Evolutionary conservation across 768 basidiomycete species (phyloP), one percentile per base, ranked within the genome.

Genomic region (Termitomyces sp.): DNA sequence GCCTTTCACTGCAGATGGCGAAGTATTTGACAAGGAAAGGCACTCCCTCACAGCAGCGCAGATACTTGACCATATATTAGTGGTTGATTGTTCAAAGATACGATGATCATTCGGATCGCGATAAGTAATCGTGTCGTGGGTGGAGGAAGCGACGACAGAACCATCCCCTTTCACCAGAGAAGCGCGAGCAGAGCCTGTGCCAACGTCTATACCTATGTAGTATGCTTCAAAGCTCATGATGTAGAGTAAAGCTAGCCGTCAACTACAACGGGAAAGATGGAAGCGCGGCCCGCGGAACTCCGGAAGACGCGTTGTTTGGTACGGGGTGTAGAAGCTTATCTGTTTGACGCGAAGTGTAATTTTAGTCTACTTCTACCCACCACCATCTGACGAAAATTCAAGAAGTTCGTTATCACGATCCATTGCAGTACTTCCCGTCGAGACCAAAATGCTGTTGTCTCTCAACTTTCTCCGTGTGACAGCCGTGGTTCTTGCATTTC

Each of bases 31-130:
- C 32, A 79, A 72, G 9, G 76, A 60, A 26, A 98, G 72, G 52
- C 92, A 87, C 5, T 78, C 79, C 64, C 77, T 83, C 58, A 90
- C 77, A 33, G 83, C 82, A 54, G 69, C 72, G 44, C 81, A 80
- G 56, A 93, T 86, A 52, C 81, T 79, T 8, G 73, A 69, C 95
- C 93, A 95, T 72, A 97, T 95, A 66, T 98, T 83, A 24, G 75
- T 74, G 0, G 94, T 93, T 33, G 94, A 96, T 71, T 99, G 97
- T 72, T 99, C 97, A 70, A 97, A 99, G 75, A 98, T 94, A 56
- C 88, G 81, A 68, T 92, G 86, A 79, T 98, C 92, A 33, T 79
- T 68, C 1, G 83, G 76, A 74, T 94, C 90, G 61, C 96, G 87
- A 77, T 83, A 94, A 10, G 94, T 98, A 54, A 75, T 78, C n/a